Evolutionary conservation across 176 grass and related monocot genomes (phyloP).

Genomic region (Pontederia crassipes): DNA sequence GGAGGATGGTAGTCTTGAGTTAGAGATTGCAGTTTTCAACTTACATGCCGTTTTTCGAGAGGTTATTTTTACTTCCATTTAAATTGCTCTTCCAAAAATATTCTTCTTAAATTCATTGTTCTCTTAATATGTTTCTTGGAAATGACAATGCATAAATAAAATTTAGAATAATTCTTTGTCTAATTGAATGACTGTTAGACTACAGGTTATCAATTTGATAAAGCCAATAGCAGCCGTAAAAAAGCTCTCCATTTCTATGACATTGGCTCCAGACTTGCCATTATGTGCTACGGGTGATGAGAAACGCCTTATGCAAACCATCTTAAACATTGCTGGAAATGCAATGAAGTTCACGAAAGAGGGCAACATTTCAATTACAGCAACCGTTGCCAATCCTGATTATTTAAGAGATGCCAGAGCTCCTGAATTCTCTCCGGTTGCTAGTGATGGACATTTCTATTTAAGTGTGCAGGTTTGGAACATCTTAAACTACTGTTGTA

Average conservation of each 20-base stretch:
- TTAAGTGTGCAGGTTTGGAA: conserved; percentile 68
- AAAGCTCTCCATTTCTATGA: conserved; percentile 54
- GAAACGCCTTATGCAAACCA: conserved; percentile 89
- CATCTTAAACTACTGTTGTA: neutral
- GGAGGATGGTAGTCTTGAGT: conserved; percentile 25
- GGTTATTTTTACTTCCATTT: conserved; percentile 6
- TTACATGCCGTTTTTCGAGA: conserved; percentile 41
- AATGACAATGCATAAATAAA: too few relatives aligned
- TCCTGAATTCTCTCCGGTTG: conserved; percentile 57
- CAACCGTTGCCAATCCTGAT: conserved; percentile 64
- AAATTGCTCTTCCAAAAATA: too few relatives aligned
- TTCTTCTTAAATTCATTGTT: too few relatives aligned
- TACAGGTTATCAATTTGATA: conserved; percentile 41
- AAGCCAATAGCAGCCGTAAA: conserved; percentile 75
- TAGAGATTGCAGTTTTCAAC: conserved; percentile 35
- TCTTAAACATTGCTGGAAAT: conserved; percentile 83
- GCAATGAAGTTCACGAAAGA: conserved; percentile 97
- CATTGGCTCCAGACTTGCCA: conserved; percentile 75
- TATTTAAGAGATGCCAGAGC: conserved; percentile 66
- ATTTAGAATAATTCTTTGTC: too few relatives aligned
- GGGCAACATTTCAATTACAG: conserved; percentile 66
- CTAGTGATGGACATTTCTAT: conserved; percentile 71
- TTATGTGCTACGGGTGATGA: conserved; percentile 73
- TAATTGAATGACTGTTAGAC: neutral
- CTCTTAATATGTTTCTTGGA: too few relatives aligned